These are phyloP conservation scores for Terana coerulea DNA, from an alignment of 768 basidiomycete species.

Conservation along the genomic window DNA sequence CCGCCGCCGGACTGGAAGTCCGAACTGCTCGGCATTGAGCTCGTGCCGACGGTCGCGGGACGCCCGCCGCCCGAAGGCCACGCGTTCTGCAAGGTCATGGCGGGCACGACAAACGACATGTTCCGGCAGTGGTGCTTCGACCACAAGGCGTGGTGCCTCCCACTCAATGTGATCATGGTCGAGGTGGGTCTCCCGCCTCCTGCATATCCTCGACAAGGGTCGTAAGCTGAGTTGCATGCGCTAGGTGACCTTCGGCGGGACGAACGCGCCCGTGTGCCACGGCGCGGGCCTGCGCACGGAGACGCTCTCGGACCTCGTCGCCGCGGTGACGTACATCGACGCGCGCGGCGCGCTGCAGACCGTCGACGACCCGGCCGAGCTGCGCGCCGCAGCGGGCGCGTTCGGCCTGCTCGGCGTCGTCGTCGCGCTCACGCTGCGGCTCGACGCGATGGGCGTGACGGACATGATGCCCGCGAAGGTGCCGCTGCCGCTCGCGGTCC, in stretches of 20 bases:
- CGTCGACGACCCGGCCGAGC: conserved; percentile 19
- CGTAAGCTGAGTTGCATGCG: not conserved
- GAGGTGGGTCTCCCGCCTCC: conserved; percentile 14
- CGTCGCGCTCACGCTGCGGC: conserved; percentile 22
- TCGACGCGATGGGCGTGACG: conserved; percentile 25
- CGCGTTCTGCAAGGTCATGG: conserved; percentile 17
- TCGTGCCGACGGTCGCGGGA: conserved; percentile 9
- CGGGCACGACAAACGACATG: conserved; percentile 26
- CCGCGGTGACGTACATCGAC: conserved; percentile 25
- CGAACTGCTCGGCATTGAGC: conserved; percentile 12
- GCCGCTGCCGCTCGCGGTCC: conserved; percentile 21
- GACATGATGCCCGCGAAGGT: conserved; percentile 22
- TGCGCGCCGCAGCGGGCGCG: conserved; percentile 25
- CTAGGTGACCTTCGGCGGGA: conserved; percentile 23
- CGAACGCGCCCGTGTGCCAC: conserved; percentile 26
- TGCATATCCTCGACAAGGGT: too few relatives aligned
- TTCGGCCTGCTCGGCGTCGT: conserved; percentile 28
- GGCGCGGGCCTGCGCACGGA: conserved; percentile 21
- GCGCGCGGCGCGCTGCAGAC: conserved; percentile 19
- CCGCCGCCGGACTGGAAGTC: conserved; percentile 9
- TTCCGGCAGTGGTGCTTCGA: conserved; percentile 24
- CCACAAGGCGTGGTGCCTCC: conserved; percentile 18
- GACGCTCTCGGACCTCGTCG: conserved; percentile 26
- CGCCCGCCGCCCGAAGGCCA: conserved; percentile 7
- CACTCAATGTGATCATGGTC: conserved; percentile 29